These are phyloP conservation scores for Neurospora sublineolata DNA, from an alignment of 495 filamentous ascomycete genomes.

Conservation along the genomic window DNA sequence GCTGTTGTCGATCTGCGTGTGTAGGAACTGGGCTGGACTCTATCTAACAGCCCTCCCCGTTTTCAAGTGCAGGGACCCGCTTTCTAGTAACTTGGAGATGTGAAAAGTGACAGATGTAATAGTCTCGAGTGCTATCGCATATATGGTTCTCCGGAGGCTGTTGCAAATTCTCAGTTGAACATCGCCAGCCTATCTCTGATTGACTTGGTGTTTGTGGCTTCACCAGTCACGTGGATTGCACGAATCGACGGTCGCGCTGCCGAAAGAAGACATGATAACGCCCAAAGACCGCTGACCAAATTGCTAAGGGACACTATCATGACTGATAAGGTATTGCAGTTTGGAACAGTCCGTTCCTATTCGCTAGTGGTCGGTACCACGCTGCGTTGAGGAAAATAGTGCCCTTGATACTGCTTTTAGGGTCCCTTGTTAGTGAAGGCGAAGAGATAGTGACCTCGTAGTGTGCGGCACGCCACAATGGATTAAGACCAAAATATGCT, in stretches of 20 bases:
- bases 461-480: not conserved
- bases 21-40: not conserved
- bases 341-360: not conserved
- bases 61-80: not conserved
- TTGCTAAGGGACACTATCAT: not conserved
- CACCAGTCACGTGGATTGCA: not conserved
- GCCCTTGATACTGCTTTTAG: not conserved
- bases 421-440: not conserved
- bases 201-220: not conserved
- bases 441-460: not conserved
- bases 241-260: not conserved
- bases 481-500: not conserved
- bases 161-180: not conserved
- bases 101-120: not conserved
- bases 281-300: not conserved
- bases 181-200: not conserved
- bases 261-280: not conserved
- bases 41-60: not conserved
- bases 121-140: not conserved
- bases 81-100: not conserved
- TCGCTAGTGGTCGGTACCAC: not conserved
- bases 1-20: not conserved
- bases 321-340: not conserved
- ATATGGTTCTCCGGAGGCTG: not conserved
- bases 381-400: not conserved